Percentiles rank a stretch among this genome's conserved stretches.
phyloP scores from a whole-genome alignment of 768 basidiomycete species.

The Termitomyces sp. region DNA sequence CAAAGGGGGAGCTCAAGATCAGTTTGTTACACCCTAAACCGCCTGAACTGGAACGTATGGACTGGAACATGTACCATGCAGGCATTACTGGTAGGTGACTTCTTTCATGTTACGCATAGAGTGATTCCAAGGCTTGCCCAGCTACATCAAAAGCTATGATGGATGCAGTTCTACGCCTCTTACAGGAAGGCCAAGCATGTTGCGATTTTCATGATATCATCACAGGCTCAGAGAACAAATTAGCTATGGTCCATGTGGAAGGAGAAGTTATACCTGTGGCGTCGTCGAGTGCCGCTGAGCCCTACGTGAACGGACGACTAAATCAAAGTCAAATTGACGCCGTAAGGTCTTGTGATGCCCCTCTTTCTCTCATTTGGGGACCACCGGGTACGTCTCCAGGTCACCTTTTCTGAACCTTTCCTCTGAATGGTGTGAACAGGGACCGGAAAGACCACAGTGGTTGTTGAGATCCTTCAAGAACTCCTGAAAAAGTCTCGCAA shows the following conservation, averaged over 20 bases:
- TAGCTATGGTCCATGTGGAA: not conserved
- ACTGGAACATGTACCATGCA: conserved; percentile 64
- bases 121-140: conserved; percentile 14
- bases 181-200: conserved; percentile 37
- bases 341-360: conserved; percentile 39
- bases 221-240: conserved; percentile 25
- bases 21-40: conserved; percentile 55
- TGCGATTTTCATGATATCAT: conserved; percentile 52
- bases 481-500: conserved; percentile 28
- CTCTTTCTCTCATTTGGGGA: conserved; percentile 63
- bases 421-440: conserved; percentile 31
- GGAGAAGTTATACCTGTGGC: not conserved
- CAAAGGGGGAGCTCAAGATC: conserved; percentile 52
- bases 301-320: conserved; percentile 20
- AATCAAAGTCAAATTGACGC: conserved; percentile 57
- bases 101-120: not conserved
- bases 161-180: conserved; percentile 52
- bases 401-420: not conserved
- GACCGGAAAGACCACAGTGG: conserved; percentile 71
- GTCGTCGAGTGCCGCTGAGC: not conserved
- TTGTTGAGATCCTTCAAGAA: conserved; percentile 54
- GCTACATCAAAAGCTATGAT: conserved; percentile 66
- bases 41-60: conserved; percentile 55
- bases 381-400: conserved; percentile 47
- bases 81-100: conserved; percentile 51